Evolutionary conservation across 306 rosid species (phyloP).

Genomic region (Dalbergia cochinchinensis): DNA sequence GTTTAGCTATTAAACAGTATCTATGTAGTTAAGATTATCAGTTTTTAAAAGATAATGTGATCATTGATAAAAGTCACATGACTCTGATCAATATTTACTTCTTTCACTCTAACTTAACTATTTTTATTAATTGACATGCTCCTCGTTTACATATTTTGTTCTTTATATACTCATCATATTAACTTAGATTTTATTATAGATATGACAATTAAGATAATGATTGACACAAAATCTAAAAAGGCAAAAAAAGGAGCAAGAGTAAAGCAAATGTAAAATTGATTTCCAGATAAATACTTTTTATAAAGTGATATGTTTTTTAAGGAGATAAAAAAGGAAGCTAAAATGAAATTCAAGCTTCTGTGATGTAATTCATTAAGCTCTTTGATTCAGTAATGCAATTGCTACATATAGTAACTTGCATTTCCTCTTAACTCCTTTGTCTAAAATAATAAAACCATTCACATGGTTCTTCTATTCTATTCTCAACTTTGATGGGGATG

Average conservation of each 20-base stretch:
- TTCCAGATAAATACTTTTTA: background rate
- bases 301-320: background rate
- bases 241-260: background rate
- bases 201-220: too few relatives aligned
- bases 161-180: background rate
- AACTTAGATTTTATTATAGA: too few relatives aligned
- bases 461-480: background rate
- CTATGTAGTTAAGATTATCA: too few relatives aligned
- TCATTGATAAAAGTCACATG: too few relatives aligned
- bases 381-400: background rate
- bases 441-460: conserved; percentile 7
- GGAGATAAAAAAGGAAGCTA: background rate
- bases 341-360: background rate
- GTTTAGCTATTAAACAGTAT: too few relatives aligned
- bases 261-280: background rate
- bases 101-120: too few relatives aligned
- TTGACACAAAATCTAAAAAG: background rate
- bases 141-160: background rate
- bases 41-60: too few relatives aligned
- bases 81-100: too few relatives aligned
- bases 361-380: background rate
- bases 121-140: too few relatives aligned
- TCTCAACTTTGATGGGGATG: too few relatives aligned
- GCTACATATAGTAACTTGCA: background rate
- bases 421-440: background rate